Evolutionary conservation across 2,329 filamentous ascomycete genomes (phyloP), one percentile per base, ranked within the genome.

Genomic region (Ophiostoma triangulosporum): DNA sequence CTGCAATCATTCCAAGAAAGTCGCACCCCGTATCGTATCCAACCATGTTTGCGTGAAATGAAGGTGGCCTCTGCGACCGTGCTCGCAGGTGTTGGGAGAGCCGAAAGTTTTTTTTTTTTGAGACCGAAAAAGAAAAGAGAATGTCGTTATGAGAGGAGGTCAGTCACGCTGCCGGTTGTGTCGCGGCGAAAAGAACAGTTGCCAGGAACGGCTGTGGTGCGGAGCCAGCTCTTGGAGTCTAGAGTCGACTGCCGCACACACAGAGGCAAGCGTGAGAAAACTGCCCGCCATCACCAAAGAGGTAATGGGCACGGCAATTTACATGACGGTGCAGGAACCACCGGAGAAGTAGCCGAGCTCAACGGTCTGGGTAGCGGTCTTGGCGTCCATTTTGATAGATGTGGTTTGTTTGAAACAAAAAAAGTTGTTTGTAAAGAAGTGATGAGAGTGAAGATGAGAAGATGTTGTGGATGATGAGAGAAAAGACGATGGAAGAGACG

Each of bases 291-390:
- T 48, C 46, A 43, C 3, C 9, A 20, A 35, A 38, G 20, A 36
- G 20, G 33, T 4, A 35, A 17, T 15, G 14, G 22, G 26, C 3
- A 22, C 15, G 33, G 26, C 59, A 59, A 58, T 64, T 63, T 66
- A 66, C 63, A 66, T 64, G 60, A 65, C 60, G 60, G 64, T 59
- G 60, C 64, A 67, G 61, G 62, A 62, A 60, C 57, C 60, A 57
- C 60, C 59, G 31, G 51, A 57, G 61, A 61, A 58, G 43, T 46
- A 46, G 60, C 59, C 60, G 58, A 59, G 54, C 57, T 60, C 58
- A 54, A 59, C 50, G 56, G 59, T 53, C 22, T 45, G 40, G 52
- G 35, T 57, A 51, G 57, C 29, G 32, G 49, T 57, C 56, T 59
- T 46, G 58, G 51, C 56, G 50, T 59, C 56, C 56, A 57, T 43